phyloP scores from a whole-genome alignment of 768 basidiomycete species.

The Sarcomyxa edulis region DNA sequence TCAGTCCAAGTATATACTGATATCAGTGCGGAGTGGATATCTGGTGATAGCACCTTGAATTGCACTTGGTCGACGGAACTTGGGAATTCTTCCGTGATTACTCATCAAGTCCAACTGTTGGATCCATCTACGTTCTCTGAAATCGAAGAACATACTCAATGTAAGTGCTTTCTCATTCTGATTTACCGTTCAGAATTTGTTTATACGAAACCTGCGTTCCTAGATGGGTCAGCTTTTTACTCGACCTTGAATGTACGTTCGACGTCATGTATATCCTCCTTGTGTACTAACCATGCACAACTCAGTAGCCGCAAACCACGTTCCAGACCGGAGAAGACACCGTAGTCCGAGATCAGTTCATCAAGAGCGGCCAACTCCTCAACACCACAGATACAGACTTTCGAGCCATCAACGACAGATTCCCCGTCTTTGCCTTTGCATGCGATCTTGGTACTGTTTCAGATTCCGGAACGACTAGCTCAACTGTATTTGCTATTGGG shows the following conservation, averaged over 20 bases:
- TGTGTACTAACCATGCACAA: neutral
- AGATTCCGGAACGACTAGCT: no score
- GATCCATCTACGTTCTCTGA: conserved; percentile 43
- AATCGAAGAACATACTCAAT: conserved; percentile 54
- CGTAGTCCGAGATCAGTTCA: conserved; percentile 53
- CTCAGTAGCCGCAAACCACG: conserved; percentile 32
- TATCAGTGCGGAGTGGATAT: no score
- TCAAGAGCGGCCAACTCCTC: conserved; percentile 46
- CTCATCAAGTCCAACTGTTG: conserved; percentile 53
- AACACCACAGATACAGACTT: conserved; percentile 53
- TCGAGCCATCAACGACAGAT: conserved; percentile 50
- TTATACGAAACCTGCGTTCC: conserved; percentile 3
- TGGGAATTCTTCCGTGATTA: conserved; percentile 38
- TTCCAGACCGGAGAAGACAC: conserved; percentile 54
- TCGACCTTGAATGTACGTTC: conserved; percentile 45
- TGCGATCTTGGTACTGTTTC: conserved; percentile 49
- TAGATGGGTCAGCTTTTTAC: conserved; percentile 64
- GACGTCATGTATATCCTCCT: neutral
- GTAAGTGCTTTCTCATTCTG: conserved; percentile 26
- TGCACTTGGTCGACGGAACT: conserved; percentile 55
- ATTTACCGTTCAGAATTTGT: neutral
- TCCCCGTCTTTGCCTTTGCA: conserved; percentile 60
- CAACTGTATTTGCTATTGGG: no score
- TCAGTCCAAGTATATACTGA: conserved; percentile 47
- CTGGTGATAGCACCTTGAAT: conserved; percentile 37